Evolutionary conservation across 2,329 filamentous ascomycete species (phyloP), one percentile per base, ranked within the genome.

Genomic region (Cladophialophora exuberans): DNA sequence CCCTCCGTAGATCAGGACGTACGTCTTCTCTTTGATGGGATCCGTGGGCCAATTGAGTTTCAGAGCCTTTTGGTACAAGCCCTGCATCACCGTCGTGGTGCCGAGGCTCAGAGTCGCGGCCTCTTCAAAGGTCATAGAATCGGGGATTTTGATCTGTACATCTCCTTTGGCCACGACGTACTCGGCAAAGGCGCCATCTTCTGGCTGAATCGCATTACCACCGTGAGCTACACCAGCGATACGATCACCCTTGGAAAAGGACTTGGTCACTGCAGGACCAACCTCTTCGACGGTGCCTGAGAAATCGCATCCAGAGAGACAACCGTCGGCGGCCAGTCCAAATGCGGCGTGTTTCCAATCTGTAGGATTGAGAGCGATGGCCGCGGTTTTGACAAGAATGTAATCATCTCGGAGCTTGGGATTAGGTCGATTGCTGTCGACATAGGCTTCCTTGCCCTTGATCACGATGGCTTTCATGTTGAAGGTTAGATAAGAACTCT

Each of bases 341-440:
- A 23, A 52, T 1, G 70, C 68, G 33, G 79, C 64, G 57, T 78
- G 74, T 61, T 81, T 82, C 79, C 79, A 83, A 64, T 84, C 81
- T 0, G 79, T 80, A 1, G 81, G 81, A 63, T 83, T 83, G 42
- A 63, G 54, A 5, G 60, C 59, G 9, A 57, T 52, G 11, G 59
- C 56, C 17, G 36, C 47, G 11, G 53, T 53, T 18, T 60, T 60
- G 52, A 60, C 46, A 10, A 82, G 73, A 18, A 83, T 70, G 60
- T 80, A 83, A 56, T 75, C 64, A 22, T 10, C 59, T 10, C 61
- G 61, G 2, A 61, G 45, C 33, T 57, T 56, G 17, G 61, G 61
- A 4, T 54, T 15, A 3, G 62, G 43, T 1, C 64, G 63, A 45
- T 74, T 68, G 2, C 59, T 56, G 28, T 68, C 66, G 22, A 73